These are phyloP conservation scores for Raffaelea albimanens DNA, from an alignment of 2,329 filamentous ascomycete species.

Conservation along the genomic window DNA sequence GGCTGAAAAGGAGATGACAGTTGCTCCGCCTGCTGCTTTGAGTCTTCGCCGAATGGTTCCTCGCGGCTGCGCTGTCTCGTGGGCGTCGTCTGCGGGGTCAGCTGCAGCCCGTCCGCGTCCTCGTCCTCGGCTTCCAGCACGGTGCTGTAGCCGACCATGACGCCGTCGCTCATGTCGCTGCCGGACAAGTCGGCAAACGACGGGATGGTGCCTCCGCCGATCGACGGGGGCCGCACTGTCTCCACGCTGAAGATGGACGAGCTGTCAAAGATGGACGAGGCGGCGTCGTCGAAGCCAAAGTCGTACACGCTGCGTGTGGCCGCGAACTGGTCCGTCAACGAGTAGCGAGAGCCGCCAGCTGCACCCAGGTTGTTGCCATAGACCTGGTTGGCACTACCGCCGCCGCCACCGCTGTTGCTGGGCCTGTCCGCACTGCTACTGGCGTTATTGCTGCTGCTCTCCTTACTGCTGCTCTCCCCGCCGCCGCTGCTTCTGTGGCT, in stretches of 20 bases:
- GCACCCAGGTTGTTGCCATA: no score
- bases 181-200: not conserved
- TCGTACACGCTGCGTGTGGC: slow-evolving; percentile 35
- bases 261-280: slow-evolving; percentile 30
- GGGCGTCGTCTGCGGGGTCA: slow-evolving; percentile 2
- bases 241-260: slow-evolving; percentile 10
- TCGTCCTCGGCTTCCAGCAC: slow-evolving; percentile 13
- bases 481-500: not conserved
- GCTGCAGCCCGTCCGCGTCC: slow-evolving; percentile 13
- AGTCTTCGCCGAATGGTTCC: not conserved
- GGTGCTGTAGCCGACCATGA: slow-evolving; percentile 11
- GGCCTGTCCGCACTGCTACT: not conserved
- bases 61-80: not conserved
- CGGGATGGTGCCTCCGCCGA: not conserved
- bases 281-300: slow-evolving; percentile 35
- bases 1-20: no score
- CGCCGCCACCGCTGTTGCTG: not conserved
- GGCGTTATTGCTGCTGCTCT: not conserved
- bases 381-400: not conserved
- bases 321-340: slow-evolving; percentile 38
- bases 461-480: not conserved
- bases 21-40: not conserved
- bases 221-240: slow-evolving; percentile 14
- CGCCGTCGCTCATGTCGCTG: slow-evolving; percentile 2
- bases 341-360: slow-evolving; percentile 27